phyloP scores from a whole-genome alignment of 2,329 filamentous ascomycete species.

The Aspergillus thermomutatus region DNA sequence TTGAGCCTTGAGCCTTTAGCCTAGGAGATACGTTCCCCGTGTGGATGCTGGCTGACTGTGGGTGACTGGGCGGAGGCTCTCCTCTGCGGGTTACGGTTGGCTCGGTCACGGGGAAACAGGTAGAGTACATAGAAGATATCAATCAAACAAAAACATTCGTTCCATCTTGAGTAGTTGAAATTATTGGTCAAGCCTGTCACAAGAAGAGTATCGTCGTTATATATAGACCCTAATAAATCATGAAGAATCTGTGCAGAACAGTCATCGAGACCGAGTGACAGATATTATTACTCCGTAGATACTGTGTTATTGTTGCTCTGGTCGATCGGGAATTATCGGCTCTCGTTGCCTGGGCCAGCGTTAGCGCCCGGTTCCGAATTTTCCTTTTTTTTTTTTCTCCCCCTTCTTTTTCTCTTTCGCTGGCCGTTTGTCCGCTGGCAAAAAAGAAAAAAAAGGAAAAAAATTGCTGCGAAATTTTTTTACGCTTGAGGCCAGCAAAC shows the following conservation, averaged over 20 bases:
- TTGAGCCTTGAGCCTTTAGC: background rate
- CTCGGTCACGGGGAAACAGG: background rate
- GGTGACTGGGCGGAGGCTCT: constrained; percentile 19
- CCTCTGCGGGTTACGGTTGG: constrained; percentile 1
- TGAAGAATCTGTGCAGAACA: background rate
- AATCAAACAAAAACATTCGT: too few relatives aligned
- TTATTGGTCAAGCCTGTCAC: background rate
- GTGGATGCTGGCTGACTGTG: constrained; percentile 13
- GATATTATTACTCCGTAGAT: too few relatives aligned
- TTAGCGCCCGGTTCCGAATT: constrained; percentile 21
- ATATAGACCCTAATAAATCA: too few relatives aligned
- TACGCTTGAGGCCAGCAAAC: constrained; percentile 8
- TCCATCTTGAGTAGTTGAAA: too few relatives aligned
- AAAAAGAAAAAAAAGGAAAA: background rate
- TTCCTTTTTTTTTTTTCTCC: constrained; percentile 13
- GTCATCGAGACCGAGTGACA: too few relatives aligned
- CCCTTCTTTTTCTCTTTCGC: constrained; percentile 1
- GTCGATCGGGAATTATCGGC: constrained; percentile 40
- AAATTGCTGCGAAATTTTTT: background rate
- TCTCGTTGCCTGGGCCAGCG: constrained; percentile 23
- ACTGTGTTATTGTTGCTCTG: background rate
- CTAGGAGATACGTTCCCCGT: constrained; percentile 27
- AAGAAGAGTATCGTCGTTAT: background rate
- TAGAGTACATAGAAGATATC: background rate
- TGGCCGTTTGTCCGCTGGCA: constrained; percentile 3